A percentile compares a stretch with the other conserved stretches of the same genome.
These are phyloP conservation scores for Crithidia fasciculata DNA, from an alignment of 208 protist species.

Conservation along the genomic window DNA sequence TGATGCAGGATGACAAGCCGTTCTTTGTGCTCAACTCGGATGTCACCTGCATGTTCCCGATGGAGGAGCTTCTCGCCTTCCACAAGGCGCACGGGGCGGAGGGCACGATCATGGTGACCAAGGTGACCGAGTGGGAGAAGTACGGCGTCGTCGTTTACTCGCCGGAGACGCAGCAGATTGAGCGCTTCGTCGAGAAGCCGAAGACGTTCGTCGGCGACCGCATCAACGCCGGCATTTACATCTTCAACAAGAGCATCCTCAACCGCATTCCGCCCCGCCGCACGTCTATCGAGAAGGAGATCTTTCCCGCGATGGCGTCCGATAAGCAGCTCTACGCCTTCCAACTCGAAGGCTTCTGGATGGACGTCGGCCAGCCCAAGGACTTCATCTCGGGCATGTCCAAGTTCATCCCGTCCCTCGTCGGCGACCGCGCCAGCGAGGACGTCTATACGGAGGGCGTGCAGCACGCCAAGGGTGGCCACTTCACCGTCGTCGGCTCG, in stretches of 20 bases:
- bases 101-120: slow-evolving; percentile 96
- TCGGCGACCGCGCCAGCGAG: slow-evolving; percentile 37
- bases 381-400: slow-evolving; percentile 93
- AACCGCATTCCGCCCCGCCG: slow-evolving; percentile 92
- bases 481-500: slow-evolving; percentile 73
- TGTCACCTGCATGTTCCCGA: slow-evolving; percentile 96
- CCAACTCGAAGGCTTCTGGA: slow-evolving; percentile 97
- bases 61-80: slow-evolving; percentile 94
- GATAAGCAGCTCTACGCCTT: slow-evolving; percentile 95
- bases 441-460: slow-evolving; percentile 43
- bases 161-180: slow-evolving; percentile 82
- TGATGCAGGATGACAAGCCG: slow-evolving; percentile 86
- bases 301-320: slow-evolving; percentile 96
- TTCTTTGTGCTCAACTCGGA: slow-evolving; percentile 99
- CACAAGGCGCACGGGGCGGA: slow-evolving; percentile 95
- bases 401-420: slow-evolving; percentile 87
- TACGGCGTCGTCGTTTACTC: slow-evolving; percentile 98
- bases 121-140: slow-evolving; percentile 97
- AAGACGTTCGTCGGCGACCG: slow-evolving; percentile 95
- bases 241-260: slow-evolving; percentile 96
- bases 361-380: slow-evolving; percentile 97
- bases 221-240: slow-evolving; percentile 98
- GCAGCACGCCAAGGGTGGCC: slow-evolving; percentile 13
- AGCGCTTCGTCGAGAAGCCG: slow-evolving; percentile 97
- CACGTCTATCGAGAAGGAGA: slow-evolving; percentile 97